Evolutionary conservation across 2,329 filamentous ascomycete genomes (phyloP), one percentile per base, ranked within the genome.

Genomic region (Ustilaginoidea virens): DNA sequence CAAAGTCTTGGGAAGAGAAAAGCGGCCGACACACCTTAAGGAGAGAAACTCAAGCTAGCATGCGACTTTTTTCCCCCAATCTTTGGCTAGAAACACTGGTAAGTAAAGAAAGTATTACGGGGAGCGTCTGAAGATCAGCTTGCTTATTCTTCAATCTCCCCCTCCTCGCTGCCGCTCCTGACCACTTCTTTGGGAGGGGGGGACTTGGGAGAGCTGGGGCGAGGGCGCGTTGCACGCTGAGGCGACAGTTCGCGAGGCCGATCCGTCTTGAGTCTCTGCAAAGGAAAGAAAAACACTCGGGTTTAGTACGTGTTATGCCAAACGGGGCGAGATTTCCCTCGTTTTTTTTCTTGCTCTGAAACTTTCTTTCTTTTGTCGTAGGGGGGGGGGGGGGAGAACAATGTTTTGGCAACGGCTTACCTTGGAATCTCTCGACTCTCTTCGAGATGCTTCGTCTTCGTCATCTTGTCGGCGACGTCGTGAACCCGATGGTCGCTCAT

Each of bases 131-230:
- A 19, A 30, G 25, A 29, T 17, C 11, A 10, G 10, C 12, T 19
- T 19, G 33, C 30, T 47, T 58, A 72, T 41, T 74, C 69, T 61
- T 96, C 90, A 43, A 98, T 96, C 60, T 98, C 90, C 29, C 90
- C 90, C 55, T 98, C 90, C 57, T 98, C 90, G 47, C 86, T 94
- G 30, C 90, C 90, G 34, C 64, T 69, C 27, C 64, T 60, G 29
- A 72, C 61, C 39, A 31, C 33, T 30, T 80, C 74, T 44, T 59
- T 59, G 21, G 43, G 44, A 22, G 35, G 23, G 9, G 34, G 29
- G 15, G 38, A 35, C 16, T 60, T 60, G 23, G 69, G 66, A 28
- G 67, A 68, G 52, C 63, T 74, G 50, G 63, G 66, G 48, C 63
- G 67, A 46, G 62, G 60, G 46, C 59, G 60, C 39, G 48, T 51